phyloP scores from a whole-genome alignment of 2,329 filamentous ascomycete genomes.

The Elsinoe perseae region DNA sequence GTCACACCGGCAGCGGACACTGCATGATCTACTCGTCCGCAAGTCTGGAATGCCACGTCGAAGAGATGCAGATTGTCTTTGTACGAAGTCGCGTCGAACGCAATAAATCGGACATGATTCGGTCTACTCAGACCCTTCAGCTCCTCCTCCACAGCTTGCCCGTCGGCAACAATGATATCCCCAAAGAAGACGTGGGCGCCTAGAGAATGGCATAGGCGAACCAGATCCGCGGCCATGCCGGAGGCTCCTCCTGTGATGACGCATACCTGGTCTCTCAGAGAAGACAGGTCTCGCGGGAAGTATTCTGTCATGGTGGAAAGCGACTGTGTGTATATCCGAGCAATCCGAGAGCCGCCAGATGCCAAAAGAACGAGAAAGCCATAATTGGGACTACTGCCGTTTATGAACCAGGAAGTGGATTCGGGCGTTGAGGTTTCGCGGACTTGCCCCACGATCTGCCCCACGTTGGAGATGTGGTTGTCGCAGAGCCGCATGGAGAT shows the following conservation, averaged over 20 bases:
- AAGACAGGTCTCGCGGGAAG: background rate
- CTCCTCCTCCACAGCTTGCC: conserved; percentile 27
- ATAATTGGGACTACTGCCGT: background rate
- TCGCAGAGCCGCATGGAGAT: conserved; percentile 6
- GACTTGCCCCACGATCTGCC: conserved; percentile 12
- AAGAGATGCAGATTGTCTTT: conserved; percentile 42
- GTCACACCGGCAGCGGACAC: conserved; percentile 42
- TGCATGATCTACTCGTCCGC: conserved; percentile 43
- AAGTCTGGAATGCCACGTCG: conserved; percentile 37
- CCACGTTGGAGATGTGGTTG: conserved; percentile 10
- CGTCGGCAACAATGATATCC: conserved; percentile 33
- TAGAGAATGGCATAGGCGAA: conserved; percentile 32
- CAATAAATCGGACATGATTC: conserved; percentile 32
- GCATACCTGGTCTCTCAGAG: conserved; percentile 26
- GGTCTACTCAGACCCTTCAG: conserved; percentile 21
- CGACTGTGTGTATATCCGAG: no score
- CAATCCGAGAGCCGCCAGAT: background rate
- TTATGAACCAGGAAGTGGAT: background rate
- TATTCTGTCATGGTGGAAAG: conserved; percentile 13
- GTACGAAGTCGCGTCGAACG: conserved; percentile 42
- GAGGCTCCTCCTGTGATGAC: conserved; percentile 36
- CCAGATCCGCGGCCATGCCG: conserved; percentile 39
- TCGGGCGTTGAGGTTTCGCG: background rate
- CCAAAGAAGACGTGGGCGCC: conserved; percentile 40
- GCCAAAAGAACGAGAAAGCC: background rate